These are phyloP conservation scores for Malbranchea cinnamomea DNA, from an alignment of 2,329 filamentous ascomycete species.

Conservation along the genomic window DNA sequence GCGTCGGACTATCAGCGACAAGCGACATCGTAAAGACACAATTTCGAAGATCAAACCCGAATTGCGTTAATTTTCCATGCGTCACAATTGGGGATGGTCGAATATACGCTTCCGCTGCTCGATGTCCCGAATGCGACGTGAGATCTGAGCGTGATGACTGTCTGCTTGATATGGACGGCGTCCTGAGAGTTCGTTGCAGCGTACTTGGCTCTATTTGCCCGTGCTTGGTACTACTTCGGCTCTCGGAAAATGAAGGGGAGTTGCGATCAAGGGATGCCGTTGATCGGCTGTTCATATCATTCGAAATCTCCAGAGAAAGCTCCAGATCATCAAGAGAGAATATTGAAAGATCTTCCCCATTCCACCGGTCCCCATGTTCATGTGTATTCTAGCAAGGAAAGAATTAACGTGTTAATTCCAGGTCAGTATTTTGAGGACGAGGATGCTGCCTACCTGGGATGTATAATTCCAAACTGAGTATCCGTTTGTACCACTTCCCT, in stretches of 20 bases:
- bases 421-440: constrained; percentile 1
- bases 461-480: constrained; percentile 85
- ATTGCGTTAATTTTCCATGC: constrained; percentile 53
- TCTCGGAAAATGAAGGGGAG: constrained; percentile 41
- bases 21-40: constrained; percentile 65
- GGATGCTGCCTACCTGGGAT: constrained; percentile 38
- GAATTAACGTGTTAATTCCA: constrained; percentile 11
- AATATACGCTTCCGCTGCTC: constrained; percentile 85
- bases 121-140: constrained; percentile 55
- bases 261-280: constrained; percentile 20
- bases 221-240: constrained; percentile 28
- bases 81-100: constrained; percentile 67
- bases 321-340: constrained; percentile 68
- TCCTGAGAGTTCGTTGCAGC: constrained; percentile 53
- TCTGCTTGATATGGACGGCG: constrained; percentile 41
- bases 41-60: constrained; percentile 68
- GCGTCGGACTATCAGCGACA: constrained; percentile 42
- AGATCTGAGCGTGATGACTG: constrained; percentile 39
- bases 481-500: constrained; percentile 69
- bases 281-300: constrained; percentile 21
- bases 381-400: constrained; percentile 54
- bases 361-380: constrained; percentile 85
- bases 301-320: constrained; percentile 24
- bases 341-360: constrained; percentile 91
- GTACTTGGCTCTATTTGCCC: constrained; percentile 56